Percentiles rank a stretch among this genome's conserved stretches.
Evolutionary conservation across 2,329 filamentous ascomycete genomes (phyloP).

Genomic region (Aspergillus ochraceus): DNA sequence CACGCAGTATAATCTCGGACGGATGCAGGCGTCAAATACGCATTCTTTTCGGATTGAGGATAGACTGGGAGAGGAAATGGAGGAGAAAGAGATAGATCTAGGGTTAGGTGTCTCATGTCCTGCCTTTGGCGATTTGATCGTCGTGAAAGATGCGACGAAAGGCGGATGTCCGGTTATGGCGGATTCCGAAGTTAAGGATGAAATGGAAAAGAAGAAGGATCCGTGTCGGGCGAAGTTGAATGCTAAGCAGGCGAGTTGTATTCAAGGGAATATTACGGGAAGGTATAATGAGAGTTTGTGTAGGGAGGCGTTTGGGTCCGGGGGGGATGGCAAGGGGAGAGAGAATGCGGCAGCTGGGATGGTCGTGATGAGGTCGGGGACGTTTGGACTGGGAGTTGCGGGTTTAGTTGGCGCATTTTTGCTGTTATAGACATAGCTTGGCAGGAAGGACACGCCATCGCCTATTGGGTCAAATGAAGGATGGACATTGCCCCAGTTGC

Average conservation of each 20-base stretch:
- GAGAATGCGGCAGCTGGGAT: no score
- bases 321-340: neutral
- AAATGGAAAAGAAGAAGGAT: neutral
- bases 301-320: neutral
- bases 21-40: neutral
- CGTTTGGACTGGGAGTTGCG: no score
- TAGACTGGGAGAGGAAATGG: neutral
- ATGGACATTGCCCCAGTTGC: no score
- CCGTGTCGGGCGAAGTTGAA: slow-evolving; percentile 1
- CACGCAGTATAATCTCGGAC: neutral
- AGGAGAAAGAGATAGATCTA: neutral
- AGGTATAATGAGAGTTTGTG: neutral
- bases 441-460: no score
- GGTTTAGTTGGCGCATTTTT: no score
- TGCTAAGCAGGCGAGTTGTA: neutral
- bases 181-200: neutral
- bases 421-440: no score
- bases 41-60: neutral
- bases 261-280: neutral
- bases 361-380: no score
- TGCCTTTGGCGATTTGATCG: neutral
- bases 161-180: neutral
- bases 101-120: neutral
- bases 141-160: neutral
- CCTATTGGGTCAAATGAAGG: no score